These are phyloP conservation scores for Leptomonas seymouri DNA, from an alignment of 208 protist genomes.

Conservation along the genomic window DNA sequence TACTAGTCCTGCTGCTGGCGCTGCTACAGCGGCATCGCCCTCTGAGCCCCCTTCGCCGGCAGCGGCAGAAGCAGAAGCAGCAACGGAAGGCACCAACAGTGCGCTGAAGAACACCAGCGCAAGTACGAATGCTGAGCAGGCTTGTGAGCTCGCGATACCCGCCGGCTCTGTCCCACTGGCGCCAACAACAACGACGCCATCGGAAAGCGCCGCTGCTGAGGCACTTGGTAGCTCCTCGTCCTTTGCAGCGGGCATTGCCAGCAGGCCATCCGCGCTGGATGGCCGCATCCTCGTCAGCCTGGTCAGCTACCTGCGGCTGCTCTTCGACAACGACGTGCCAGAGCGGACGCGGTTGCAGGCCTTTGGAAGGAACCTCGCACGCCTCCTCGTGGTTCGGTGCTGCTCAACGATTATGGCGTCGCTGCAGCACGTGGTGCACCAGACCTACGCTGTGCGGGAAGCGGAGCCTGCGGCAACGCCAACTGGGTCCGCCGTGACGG, in stretches of 20 bases:
- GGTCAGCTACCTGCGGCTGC: conserved; percentile 52
- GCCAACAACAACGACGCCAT: neutral
- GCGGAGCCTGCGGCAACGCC: neutral
- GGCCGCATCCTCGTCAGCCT: conserved; percentile 53
- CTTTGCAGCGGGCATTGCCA: conserved; percentile 26
- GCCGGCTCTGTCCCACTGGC: neutral
- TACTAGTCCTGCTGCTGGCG: neutral
- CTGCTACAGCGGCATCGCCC: neutral
- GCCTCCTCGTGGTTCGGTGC: conserved; percentile 76
- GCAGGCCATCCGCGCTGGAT: conserved; percentile 4
- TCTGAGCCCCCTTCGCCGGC: neutral
- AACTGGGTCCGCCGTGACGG: neutral
- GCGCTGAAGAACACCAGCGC: neutral
- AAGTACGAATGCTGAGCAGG: neutral
- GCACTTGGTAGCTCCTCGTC: conserved; percentile 18
- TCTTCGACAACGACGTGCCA: conserved; percentile 60
- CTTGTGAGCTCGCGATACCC: neutral
- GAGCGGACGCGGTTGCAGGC: conserved; percentile 65
- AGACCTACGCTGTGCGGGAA: conserved; percentile 40
- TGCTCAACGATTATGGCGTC: conserved; percentile 64
- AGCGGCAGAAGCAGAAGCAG: neutral
- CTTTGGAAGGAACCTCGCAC: conserved; percentile 59
- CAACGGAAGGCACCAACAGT: neutral
- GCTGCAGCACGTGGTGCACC: conserved; percentile 65
- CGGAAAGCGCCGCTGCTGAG: too few species aligned